Evolutionary conservation across 805 yeast genomes (phyloP).

Genomic region (Pichia californica): DNA sequence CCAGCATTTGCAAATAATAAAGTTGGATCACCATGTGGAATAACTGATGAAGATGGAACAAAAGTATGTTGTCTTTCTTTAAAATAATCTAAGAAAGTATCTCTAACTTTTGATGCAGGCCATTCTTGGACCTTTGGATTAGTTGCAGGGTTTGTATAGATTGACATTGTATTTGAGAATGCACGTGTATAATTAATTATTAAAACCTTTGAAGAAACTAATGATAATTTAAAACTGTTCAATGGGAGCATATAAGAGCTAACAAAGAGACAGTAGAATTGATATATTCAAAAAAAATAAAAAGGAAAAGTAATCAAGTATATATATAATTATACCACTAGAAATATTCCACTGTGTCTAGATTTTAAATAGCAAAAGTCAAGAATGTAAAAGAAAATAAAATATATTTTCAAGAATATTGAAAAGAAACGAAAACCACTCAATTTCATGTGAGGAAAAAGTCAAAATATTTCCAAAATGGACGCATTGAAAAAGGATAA

Average conservation of each 20-base stretch:
- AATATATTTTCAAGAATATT: neutral
- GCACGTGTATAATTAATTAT: neutral
- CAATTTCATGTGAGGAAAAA: no score
- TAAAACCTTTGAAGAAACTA: neutral
- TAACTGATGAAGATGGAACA: constrained; percentile 89
- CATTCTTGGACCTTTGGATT: constrained; percentile 27
- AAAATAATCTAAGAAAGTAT: constrained; percentile 81
- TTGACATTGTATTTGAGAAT: constrained; percentile 5
- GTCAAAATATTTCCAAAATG: no score
- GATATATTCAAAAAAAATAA: no score
- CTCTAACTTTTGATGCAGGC: constrained; percentile 54
- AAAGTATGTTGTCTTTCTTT: constrained; percentile 62
- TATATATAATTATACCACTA: neutral
- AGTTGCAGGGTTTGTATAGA: constrained; percentile 10
- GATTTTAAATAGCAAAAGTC: neutral
- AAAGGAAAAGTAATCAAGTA: neutral
- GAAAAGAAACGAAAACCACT: no score
- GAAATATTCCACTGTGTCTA: constrained; percentile 2
- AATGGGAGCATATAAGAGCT: constrained; percentile 7
- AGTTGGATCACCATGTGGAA: constrained; percentile 98
- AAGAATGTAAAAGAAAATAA: neutral
- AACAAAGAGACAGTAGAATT: neutral
- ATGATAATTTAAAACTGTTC: neutral
- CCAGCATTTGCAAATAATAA: constrained; percentile 96
- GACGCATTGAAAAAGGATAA: neutral